Evolutionary conservation across 345 rosid genomes (phyloP).

Genomic region (Jatropha curcas): DNA sequence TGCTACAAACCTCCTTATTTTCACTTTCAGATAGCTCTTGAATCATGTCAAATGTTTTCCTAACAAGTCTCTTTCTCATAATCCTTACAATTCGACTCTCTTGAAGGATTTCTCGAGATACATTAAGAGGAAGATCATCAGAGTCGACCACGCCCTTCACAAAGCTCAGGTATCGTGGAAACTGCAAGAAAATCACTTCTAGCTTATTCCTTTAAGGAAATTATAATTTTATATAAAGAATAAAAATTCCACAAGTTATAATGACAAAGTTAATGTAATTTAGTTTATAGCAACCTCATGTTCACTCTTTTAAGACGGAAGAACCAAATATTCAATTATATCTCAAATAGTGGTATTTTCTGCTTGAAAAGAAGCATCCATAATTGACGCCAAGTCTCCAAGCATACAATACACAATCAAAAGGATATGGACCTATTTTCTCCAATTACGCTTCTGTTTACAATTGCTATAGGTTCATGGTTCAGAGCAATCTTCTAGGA

Average conservation of each 20-base stretch:
- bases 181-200: conserved; percentile 44
- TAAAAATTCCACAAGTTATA: not conserved
- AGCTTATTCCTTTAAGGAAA: conserved; percentile 2
- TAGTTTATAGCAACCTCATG: not conserved
- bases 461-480: not conserved
- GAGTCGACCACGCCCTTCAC: conserved; percentile 98
- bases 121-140: conserved; percentile 93
- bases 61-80: conserved; percentile 96
- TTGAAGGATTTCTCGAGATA: conserved; percentile 96
- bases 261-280: not conserved
- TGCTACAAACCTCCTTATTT: conserved; percentile 70
- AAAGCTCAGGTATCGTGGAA: conserved; percentile 94
- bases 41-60: conserved; percentile 96
- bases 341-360: not conserved
- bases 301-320: not conserved
- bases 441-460: not conserved
- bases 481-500: not conserved
- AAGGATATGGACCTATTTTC: not conserved
- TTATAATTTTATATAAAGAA: not conserved
- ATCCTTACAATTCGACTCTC: conserved; percentile 77
- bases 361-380: not conserved
- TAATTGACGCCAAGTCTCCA: not conserved
- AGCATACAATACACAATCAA: not conserved
- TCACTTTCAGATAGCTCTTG: conserved; percentile 84
- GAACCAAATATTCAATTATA: not conserved